These are phyloP conservation scores for Monosporascus cannonballus DNA, from an alignment of 2,329 filamentous ascomycete species.

Conservation along the genomic window DNA sequence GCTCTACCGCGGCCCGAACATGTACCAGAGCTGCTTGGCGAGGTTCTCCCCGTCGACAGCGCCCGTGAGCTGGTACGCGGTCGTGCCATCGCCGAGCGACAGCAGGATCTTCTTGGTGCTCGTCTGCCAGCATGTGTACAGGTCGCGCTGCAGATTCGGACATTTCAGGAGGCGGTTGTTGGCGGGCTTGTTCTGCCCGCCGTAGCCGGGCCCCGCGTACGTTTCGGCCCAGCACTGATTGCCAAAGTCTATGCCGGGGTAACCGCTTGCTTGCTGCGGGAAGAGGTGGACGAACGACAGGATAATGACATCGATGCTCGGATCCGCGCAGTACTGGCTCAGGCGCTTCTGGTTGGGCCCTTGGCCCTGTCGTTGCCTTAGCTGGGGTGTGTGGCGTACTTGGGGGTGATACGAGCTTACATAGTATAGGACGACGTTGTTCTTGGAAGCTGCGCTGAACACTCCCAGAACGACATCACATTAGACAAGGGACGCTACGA, in stretches of 20 bases:
- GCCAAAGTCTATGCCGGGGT: constrained; percentile 34
- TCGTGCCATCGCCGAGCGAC: constrained; percentile 32
- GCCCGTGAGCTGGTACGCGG: constrained; percentile 30
- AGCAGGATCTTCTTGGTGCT: constrained; percentile 34
- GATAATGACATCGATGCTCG: constrained; percentile 35
- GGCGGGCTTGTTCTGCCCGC: constrained; percentile 21
- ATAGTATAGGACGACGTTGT: constrained; percentile 37
- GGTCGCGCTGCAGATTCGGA: constrained; percentile 27
- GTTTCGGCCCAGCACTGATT: constrained; percentile 31
- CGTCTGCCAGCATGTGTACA: constrained; percentile 32
- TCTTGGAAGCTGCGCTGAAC: constrained; percentile 27
- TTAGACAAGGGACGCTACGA: constrained; percentile 8
- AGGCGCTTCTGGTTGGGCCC: constrained; percentile 31
- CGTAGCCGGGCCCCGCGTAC: constrained; percentile 27
- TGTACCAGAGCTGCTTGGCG: constrained; percentile 31
- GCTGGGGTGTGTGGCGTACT: background rate
- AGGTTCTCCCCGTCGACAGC: constrained; percentile 29
- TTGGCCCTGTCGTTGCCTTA: constrained; percentile 27
- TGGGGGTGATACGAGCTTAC: constrained; percentile 18
- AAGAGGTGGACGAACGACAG: constrained; percentile 37
- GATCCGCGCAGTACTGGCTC: constrained; percentile 31
- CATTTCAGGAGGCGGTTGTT: constrained; percentile 30
- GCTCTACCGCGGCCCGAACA: constrained; percentile 32
- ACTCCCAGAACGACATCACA: constrained; percentile 12
- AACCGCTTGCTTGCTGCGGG: constrained; percentile 35